Base-by-base conservation (phyloP, 371 early-diverging fungal species). In the Apophysomyces sp. region DNA sequence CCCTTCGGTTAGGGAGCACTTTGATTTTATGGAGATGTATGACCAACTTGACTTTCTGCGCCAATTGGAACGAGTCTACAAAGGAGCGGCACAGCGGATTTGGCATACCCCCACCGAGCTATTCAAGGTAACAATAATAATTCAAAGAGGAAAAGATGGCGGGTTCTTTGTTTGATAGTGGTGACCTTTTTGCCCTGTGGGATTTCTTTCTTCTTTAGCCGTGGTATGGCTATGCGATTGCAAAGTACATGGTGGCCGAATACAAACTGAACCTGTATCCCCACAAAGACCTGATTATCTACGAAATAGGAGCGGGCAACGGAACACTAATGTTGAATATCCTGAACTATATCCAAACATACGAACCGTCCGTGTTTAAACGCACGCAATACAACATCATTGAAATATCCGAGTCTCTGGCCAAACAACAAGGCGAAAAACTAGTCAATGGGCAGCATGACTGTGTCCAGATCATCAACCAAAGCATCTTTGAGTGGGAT, bases 291-390 rank as follows among this genome's bases (percentile, higher is more conserved):
- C 68, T 97, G 61, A 79, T 86, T 15, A 89, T 97, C 30, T 97
- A 92, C 73, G 98, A 97, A 73, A 83, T 96, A 72, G 96, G 96
- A 16, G 96, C 92, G 8, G 96, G 96, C 51, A 95, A 95, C 66
- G 95, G 95, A 39, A 95, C 96, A 7, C 71, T 96, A 62, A 94
- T 94, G 94, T 55, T 80, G 32, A 90, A 95, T 72, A 89, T 97
- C 7, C 76, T 96, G 51, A 94, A 94, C 63, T 94, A 89, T 59
- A 73, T 96, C 30, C 80, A 82, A 58, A 72, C 83, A 31, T 61
- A 82, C 40, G 88, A 90, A 60, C 95, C 94, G 0, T 85, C 86
- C 9, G 74, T 96, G 21, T 96, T 92, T 64, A 67, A 73, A 52
- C 71, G 80, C 36, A 89, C 88, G 13, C 80, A 80, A 69, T 97